These are phyloP conservation scores for Globisporangium iwayamae DNA, from an alignment of 352 stramenopile genomes.

Conservation along the genomic window DNA sequence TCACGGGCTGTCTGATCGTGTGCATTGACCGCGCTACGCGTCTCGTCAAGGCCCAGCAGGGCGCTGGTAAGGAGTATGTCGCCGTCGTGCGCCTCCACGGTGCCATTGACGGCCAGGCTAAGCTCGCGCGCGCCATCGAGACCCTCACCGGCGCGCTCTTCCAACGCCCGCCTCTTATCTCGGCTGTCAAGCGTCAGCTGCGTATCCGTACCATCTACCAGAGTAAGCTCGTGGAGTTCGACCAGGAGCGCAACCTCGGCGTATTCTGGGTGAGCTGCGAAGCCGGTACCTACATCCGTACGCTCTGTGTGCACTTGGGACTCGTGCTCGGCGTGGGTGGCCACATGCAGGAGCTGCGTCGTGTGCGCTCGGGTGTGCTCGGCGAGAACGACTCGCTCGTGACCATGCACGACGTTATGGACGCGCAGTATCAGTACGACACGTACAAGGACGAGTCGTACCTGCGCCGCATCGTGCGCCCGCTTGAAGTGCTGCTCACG, in stretches of 20 bases:
- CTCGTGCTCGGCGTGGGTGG: slow-evolving; percentile 96
- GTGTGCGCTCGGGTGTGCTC: slow-evolving; percentile 96
- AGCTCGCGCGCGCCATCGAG: slow-evolving; percentile 95
- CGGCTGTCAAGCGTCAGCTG: slow-evolving; percentile 99
- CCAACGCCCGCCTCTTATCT: slow-evolving; percentile 99
- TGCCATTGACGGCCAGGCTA: slow-evolving; percentile 90
- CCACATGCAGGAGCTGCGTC: slow-evolving; percentile 99
- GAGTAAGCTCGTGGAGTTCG: slow-evolving; percentile 98
- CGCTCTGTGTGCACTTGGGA: slow-evolving; percentile 99
- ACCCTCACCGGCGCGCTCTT: slow-evolving; percentile 99
- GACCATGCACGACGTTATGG: slow-evolving; percentile 99
- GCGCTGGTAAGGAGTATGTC: slow-evolving; percentile 99
- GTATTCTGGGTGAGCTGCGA: slow-evolving; percentile 97
- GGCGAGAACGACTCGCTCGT: slow-evolving; percentile 96
- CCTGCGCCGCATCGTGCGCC: slow-evolving; percentile 96
- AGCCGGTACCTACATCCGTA: slow-evolving; percentile 99
- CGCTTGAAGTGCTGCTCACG: slow-evolving; percentile 97
- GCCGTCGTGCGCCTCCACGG: slow-evolving; percentile 97
- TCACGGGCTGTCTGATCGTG: slow-evolving; percentile 99
- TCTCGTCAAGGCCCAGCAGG: slow-evolving; percentile 89
- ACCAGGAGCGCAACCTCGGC: slow-evolving; percentile 96
- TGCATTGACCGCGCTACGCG: slow-evolving; percentile 98
- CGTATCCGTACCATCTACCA: slow-evolving; percentile 99
- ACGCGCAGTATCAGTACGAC: slow-evolving; percentile 99
- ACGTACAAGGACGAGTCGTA: slow-evolving; percentile 99